These are phyloP conservation scores for Podospora sp. DNA, from an alignment of 495 filamentous ascomycete genomes.

Conservation along the genomic window DNA sequence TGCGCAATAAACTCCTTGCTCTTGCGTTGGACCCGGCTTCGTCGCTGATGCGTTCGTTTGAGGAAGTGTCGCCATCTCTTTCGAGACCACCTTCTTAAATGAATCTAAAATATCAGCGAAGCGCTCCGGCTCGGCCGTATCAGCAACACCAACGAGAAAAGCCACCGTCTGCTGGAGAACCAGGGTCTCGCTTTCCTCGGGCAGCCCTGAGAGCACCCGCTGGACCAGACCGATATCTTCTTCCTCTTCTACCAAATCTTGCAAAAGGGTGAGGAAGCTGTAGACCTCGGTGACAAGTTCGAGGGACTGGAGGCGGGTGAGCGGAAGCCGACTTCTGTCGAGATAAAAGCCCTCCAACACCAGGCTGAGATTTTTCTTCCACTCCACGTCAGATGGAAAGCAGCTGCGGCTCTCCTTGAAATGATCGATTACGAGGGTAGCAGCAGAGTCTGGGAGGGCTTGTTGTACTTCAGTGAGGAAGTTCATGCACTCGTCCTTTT, in stretches of 20 bases:
- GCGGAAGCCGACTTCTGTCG: constrained; percentile 61
- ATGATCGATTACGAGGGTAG: constrained; percentile 59
- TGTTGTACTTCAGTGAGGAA: constrained; percentile 67
- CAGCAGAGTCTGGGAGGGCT: constrained; percentile 61
- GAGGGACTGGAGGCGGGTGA: constrained; percentile 69
- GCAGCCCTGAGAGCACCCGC: constrained; percentile 52
- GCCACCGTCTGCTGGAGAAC: constrained; percentile 54
- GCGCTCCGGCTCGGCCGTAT: constrained; percentile 47
- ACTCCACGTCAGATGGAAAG: constrained; percentile 68
- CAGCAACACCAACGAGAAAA: constrained; percentile 54
- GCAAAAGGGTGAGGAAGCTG: constrained; percentile 58
- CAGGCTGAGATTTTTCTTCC: constrained; percentile 63
- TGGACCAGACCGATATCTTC: constrained; percentile 46
- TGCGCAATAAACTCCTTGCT: constrained; percentile 29
- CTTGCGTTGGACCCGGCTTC: constrained; percentile 20
- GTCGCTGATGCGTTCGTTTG: constrained; percentile 36
- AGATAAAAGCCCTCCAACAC: constrained; percentile 69
- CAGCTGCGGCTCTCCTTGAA: constrained; percentile 65
- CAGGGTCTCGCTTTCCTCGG: constrained; percentile 55
- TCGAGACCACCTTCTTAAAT: constrained; percentile 46
- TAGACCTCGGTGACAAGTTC: constrained; percentile 70
- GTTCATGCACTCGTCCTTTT: constrained; percentile 63
- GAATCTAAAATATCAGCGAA: constrained; percentile 57
- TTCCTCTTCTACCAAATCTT: constrained; percentile 51
- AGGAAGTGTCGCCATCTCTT: constrained; percentile 42